Conservation (phyloP, 257 asterid species). For the Craterostigma plantagineum region DNA sequence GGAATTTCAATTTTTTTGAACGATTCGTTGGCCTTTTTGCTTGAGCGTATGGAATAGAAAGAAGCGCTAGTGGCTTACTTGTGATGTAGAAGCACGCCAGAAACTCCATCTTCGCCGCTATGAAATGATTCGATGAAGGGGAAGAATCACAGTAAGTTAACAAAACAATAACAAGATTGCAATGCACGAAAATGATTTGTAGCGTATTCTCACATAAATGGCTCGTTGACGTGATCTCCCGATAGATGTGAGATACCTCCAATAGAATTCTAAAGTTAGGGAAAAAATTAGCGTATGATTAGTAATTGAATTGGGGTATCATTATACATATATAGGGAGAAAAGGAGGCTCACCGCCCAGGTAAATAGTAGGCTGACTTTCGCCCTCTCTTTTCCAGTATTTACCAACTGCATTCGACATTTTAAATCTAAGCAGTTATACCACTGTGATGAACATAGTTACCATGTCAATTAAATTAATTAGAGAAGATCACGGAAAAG, state of each 20-base stretch:
- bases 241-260: slow-evolving; percentile 86
- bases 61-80: slow-evolving; percentile 54
- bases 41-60: slow-evolving; percentile 44
- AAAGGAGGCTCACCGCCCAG: slow-evolving; percentile 71
- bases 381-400: slow-evolving; percentile 97
- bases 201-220: slow-evolving; percentile 60
- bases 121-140: slow-evolving; percentile 1
- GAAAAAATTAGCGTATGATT: no score
- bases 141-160: slow-evolving; percentile 10
- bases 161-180: not conserved
- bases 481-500: not conserved
- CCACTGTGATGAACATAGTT: not conserved
- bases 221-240: slow-evolving; percentile 92
- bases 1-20: not conserved
- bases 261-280: slow-evolving; percentile 50
- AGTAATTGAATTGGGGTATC: no score
- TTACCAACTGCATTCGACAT: slow-evolving; percentile 58
- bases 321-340: slow-evolving; percentile 4
- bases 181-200: slow-evolving; percentile 2
- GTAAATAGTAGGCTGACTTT: slow-evolving; percentile 93
- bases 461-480: no score
- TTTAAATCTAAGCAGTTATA: slow-evolving; percentile 1
- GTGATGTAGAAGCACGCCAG: slow-evolving; percentile 98
- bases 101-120: slow-evolving; percentile 96
- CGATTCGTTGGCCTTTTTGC: slow-evolving; percentile 3